A percentile compares a stretch with the other conserved stretches of the same genome.
These are phyloP conservation scores for Ustilago vetiveriae DNA, from an alignment of 1,284 basidiomycete species.

Conservation along the genomic window DNA sequence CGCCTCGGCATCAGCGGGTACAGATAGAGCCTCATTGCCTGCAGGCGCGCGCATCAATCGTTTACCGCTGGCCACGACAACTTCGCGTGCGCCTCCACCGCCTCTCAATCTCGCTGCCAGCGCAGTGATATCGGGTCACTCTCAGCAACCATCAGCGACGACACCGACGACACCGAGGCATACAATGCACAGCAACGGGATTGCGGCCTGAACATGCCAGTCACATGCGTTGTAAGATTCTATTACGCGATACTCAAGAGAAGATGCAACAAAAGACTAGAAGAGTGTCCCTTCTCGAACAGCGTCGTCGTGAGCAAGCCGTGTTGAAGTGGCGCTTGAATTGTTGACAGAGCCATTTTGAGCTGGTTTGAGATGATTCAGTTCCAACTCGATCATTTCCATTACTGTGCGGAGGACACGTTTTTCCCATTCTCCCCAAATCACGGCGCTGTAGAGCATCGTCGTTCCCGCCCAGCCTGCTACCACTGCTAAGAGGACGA, in stretches of 20 bases:
- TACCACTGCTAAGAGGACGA: conserved; percentile 45
- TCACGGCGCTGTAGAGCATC: conserved; percentile 59
- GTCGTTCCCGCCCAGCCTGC: conserved; percentile 61
- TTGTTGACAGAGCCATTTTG: background rate
- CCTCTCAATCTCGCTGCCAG: conserved; percentile 1
- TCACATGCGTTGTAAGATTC: background rate
- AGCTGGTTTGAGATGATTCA: conserved; percentile 19
- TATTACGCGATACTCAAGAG: background rate
- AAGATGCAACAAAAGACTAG: conserved; percentile 1
- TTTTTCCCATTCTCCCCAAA: conserved; percentile 66
- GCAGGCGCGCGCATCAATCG: conserved; percentile 13
- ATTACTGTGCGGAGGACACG: conserved; percentile 54
- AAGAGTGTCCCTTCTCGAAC: conserved; percentile 38
- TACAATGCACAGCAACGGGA: background rate
- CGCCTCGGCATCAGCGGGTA: background rate
- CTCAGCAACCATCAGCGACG: conserved; percentile 7
- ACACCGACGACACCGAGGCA: conserved; percentile 25
- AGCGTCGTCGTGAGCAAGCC: background rate
- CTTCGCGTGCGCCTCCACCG: conserved; percentile 1
- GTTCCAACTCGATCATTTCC: conserved; percentile 49
- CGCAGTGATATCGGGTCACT: background rate
- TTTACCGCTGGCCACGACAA: background rate
- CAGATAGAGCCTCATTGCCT: conserved; percentile 7
- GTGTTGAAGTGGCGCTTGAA: background rate
- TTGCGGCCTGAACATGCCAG: background rate